phyloP scores from a whole-genome alignment of 306 rosid species.

The Dalbergia cultrata region DNA sequence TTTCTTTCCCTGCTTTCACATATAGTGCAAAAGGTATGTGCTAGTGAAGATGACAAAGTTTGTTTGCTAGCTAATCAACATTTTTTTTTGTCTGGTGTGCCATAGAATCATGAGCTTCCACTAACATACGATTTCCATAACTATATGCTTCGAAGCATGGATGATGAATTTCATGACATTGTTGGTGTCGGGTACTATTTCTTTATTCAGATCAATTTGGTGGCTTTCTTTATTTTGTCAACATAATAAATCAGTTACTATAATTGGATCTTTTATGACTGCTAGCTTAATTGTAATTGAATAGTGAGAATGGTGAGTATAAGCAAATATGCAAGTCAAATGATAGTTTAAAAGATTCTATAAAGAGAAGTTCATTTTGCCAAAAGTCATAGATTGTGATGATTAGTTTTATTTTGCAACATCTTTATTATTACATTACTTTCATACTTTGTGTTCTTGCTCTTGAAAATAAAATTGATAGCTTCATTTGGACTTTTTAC shows the following conservation, averaged over 20 bases:
- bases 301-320: not conserved
- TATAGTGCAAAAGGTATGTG: conserved; percentile 31
- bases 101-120: conserved; percentile 84
- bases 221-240: conserved; percentile 17
- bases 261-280: not conserved
- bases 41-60: conserved; percentile 29
- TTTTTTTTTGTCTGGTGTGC: conserved; percentile 42
- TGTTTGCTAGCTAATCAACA: conserved; percentile 47
- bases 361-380: no score
- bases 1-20: conserved; percentile 19
- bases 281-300: conserved; percentile 18
- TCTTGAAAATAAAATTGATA: conserved; percentile 24
- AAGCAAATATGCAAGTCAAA: no score
- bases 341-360: not conserved
- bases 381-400: not conserved
- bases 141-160: conserved; percentile 98
- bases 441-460: not conserved
- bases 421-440: not conserved
- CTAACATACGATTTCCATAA: conserved; percentile 84
- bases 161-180: conserved; percentile 87
- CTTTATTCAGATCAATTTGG: conserved; percentile 29
- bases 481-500: conserved; percentile 52
- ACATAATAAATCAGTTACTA: conserved; percentile 7
- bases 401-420: conserved; percentile 3
- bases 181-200: conserved; percentile 82